Evolutionary conservation across 2,329 filamentous ascomycete genomes (phyloP), one percentile per base, ranked within the genome.

Genomic region (Arthrobotrys musiformis): DNA sequence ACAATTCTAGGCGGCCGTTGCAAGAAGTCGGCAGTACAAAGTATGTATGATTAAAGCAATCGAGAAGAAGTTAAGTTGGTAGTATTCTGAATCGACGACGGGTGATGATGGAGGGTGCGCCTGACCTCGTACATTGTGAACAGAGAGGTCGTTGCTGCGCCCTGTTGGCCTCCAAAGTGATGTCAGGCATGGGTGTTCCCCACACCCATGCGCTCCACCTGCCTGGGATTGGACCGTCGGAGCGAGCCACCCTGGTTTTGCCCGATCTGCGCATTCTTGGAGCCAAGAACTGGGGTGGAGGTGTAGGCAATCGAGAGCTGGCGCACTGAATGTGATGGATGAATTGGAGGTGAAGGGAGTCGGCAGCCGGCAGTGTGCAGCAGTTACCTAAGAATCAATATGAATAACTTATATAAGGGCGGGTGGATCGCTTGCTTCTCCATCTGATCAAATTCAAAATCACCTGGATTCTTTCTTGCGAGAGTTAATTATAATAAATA

Each of bases 201-300:
- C 46, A 70, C 68, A 70, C 46, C 42, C 37, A 48, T 26, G 54
- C 24, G 2, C 58, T 30, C 40, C 22, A 24, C 26, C 15, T 33
- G 37, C 58, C 8, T 2, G 3, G 15, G 58, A 44, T 62, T 62
- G 58, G 40, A 44, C 58, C n/a, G 62, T 70, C 68, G 68, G 68
- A 72, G 68, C 58, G 33, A 52, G 54, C 35, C 58, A 72, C 13
- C 68, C 68, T 64, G 35, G 68, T 63, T 70, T 56, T 35, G 48
- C 60, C 68, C 58, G 58, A 63, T 50, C 58, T 64, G 68, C 68
- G 68, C 68, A 70, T 40, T 61, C 30, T 17, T 37, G 54, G 22
- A 24, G 67, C 67, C 56, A 70, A 63, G 68, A 48, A 64, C 54
- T 19, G 54, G 54, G 54, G 54, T 37, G 52, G 17, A 30, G 1